A percentile compares a stretch with the other conserved stretches of the same genome.
Conservation (phyloP, 768 basidiomycete species). For the Rhodotorula diobovata region DNA sequence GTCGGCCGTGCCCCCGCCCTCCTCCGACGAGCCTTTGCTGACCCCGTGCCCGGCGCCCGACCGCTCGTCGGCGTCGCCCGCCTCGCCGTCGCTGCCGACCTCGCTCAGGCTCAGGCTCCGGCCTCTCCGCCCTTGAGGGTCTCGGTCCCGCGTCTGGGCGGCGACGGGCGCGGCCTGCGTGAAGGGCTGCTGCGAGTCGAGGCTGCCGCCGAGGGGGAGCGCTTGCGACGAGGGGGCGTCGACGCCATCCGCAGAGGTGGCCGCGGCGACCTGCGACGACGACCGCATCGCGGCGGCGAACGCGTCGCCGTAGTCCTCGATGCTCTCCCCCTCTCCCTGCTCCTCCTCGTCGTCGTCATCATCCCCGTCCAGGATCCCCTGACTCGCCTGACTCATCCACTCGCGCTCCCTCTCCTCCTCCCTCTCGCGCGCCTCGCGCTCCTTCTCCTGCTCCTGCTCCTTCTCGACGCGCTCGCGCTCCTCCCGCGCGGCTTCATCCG, state of each 20-base stretch:
- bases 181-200: neutral
- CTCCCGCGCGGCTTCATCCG: neutral
- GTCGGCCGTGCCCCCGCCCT: too few relatives aligned
- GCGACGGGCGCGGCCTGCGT: conserved; percentile 15
- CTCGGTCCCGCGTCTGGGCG: neutral
- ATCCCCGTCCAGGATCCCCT: neutral
- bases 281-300: too few relatives aligned
- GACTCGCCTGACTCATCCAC: neutral
- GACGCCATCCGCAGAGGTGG: too few relatives aligned
- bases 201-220: too few relatives aligned
- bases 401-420: neutral
- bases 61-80: neutral
- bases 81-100: too few relatives aligned
- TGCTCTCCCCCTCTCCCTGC: neutral
- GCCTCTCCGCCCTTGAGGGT: neutral
- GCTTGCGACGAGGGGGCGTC: too few relatives aligned
- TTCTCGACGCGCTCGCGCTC: neutral
- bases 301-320: too few relatives aligned
- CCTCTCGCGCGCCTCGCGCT: neutral
- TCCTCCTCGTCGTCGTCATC: neutral
- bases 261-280: too few relatives aligned
- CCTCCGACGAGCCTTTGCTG: neutral
- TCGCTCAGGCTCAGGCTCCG: neutral
- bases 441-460: neutral
- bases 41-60: neutral